phyloP scores from a whole-genome alignment of 2,329 filamentous ascomycete species.

The Sarocladium oryzae region DNA sequence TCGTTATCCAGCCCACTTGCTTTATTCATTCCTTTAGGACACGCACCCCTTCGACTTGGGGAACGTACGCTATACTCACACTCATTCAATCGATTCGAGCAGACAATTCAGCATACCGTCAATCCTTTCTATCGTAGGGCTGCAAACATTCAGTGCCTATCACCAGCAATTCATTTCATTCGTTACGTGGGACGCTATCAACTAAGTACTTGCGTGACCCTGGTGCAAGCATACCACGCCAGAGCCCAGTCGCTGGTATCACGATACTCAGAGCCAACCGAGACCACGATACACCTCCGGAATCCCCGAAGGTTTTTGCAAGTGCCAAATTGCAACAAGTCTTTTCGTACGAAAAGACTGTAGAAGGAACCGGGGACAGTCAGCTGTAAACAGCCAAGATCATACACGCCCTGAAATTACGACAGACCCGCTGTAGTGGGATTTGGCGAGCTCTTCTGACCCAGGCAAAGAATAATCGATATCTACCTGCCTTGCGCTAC shows the following conservation, averaged over 20 bases:
- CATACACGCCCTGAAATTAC: not conserved
- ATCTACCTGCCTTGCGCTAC: too few relatives aligned
- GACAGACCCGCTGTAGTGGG: too few relatives aligned
- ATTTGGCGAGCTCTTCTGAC: too few relatives aligned
- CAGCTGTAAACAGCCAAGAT: not conserved
- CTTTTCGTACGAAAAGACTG: not conserved
- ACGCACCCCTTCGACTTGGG: not conserved
- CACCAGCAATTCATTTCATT: not conserved
- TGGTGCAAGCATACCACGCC: not conserved
- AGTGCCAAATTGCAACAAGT: not conserved
- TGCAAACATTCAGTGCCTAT: not conserved
- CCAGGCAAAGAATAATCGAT: too few relatives aligned
- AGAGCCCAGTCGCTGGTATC: not conserved
- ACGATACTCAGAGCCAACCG: not conserved
- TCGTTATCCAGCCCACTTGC: constrained; percentile 5
- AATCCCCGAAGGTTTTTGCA: not conserved
- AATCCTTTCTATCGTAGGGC: not conserved
- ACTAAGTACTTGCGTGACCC: constrained; percentile 1
- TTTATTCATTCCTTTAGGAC: not conserved
- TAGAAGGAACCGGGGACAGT: not conserved
- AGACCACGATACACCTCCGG: not conserved
- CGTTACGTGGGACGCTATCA: not conserved
- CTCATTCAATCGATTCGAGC: constrained; percentile 5
- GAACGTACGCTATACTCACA: constrained; percentile 6
- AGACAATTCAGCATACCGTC: not conserved